phyloP scores from a whole-genome alignment of 192 early-diverging fungal species.

The Dissophora globulifera region DNA sequence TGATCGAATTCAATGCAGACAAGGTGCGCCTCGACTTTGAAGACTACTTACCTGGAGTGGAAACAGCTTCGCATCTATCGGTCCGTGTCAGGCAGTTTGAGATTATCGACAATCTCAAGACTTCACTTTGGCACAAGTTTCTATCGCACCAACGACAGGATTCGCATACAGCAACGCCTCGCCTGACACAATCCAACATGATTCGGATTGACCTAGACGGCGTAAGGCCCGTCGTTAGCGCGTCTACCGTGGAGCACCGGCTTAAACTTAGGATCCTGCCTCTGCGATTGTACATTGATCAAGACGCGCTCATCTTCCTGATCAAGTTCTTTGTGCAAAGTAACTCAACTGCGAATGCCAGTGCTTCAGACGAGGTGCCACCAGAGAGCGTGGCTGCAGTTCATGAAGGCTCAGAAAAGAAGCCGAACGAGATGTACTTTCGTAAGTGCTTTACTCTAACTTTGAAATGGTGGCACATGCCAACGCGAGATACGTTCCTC shows the following conservation, averaged over 20 bases:
- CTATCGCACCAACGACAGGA: conserved; percentile 72
- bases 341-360: not conserved
- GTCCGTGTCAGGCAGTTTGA: conserved; percentile 72
- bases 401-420: conserved; percentile 22
- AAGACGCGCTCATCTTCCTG: conserved; percentile 89
- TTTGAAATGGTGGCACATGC: too few relatives aligned
- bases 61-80: conserved; percentile 60
- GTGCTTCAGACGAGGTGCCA: not conserved
- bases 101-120: conserved; percentile 80
- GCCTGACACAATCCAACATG: conserved; percentile 75
- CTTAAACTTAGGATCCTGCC: conserved; percentile 78
- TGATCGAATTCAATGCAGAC: conserved; percentile 66
- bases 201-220: conserved; percentile 62
- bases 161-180: conserved; percentile 57
- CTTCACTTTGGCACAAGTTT: conserved; percentile 83
- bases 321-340: conserved; percentile 80
- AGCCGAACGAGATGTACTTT: conserved; percentile 57
- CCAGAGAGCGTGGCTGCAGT: conserved; percentile 2
- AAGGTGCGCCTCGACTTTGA: conserved; percentile 66
- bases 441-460: conserved; percentile 54
- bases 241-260: conserved; percentile 66
- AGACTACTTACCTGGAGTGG: conserved; percentile 55
- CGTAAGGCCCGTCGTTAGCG: conserved; percentile 67
- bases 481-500: not conserved
- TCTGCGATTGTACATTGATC: conserved; percentile 89